Base-by-base conservation (phyloP, 2,329 filamentous ascomycete genomes). In the Diaporthe vexans region DNA sequence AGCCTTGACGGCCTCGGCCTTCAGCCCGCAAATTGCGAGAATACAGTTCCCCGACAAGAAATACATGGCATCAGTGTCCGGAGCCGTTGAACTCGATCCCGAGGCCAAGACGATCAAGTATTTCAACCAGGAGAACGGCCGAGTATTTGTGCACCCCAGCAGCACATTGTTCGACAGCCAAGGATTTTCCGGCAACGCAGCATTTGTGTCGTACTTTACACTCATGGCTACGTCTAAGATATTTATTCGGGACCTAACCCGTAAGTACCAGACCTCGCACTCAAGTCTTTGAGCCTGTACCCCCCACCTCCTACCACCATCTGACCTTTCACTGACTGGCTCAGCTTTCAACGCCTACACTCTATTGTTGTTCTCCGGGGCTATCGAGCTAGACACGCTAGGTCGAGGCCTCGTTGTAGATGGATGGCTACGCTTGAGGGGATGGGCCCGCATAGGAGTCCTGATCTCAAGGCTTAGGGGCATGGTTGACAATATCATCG, bases 11-110 rank as follows among this genome's bases (percentile, higher is more conserved):
- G 93, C 93, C 5, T 92, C 92, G 4, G 91, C 93, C 4, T 94
- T 95, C 82, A 90, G 91, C 40, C 97, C 97, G 0, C 96, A 98
- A 83, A 91, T 98, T 77, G 95, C 95, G 19, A 91, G 95, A 71
- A 98, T 99, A 81, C 93, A 95, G 77, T 94, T 98, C 78, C 97
- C 97, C 0, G 95, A 98, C 84, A 97, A 97, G 86, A 98, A 98
- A 83, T 99, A 97, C 83, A 94, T 94, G 17, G 91, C 92, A 48
- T 95, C 94, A 3, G 91, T 97, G 76, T 94, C 94, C 0, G 97
- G 97, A 10, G 94, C 97, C 0, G 94, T 98, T 1, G 96, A 97
- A 81, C 88, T 98, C 9, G 97, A 99, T 81, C 96, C 96, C 0
- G 96, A 98, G 83, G 96, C 96, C 6, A 90, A 92, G 71, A 94